Base-by-base conservation (phyloP, 768 basidiomycete genomes). In the Hygrocybe coccinea region DNA sequence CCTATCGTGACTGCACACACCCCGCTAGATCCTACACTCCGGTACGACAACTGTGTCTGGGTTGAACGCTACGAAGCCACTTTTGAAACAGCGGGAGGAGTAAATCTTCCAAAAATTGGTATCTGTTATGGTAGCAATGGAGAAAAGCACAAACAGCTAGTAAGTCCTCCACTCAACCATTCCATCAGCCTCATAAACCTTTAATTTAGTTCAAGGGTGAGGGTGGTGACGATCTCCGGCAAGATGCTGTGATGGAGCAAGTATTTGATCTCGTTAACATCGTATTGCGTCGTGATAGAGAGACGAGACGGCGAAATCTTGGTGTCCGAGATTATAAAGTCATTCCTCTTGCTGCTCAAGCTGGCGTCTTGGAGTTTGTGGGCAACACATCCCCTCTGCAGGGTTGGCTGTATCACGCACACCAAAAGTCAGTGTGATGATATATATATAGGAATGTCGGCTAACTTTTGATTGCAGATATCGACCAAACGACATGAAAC, bases 241-340 rank as follows among this genome's bases (percentile, higher is more conserved):
- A 99, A 70, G 97, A 99, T 65, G 95, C 95, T 1, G 93, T 98
- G 51, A 97, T 99, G 95, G 92, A 97, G 64, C 97, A 99, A 70
- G 92, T 97, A 2, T 99, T 99, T 64, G 83, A 83, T 17, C 77
- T 98, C 17, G 87, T 94, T 54, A 97, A 98, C 59, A 71, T 79
- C 8, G 79, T 97, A 1, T 78, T 99, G 14, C 64, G 64, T 2
- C 76, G 76, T 15, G 93, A 99, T 67, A 77, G 84, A 33, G 84
- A 89, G 62, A 93, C 94, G 0, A 77, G 79, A 50, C 78, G 80
- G 51, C 84, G 97, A 9, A 72, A 82, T 38, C 75, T 99, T 21
- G 74, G 75, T 39, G 83, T 97, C 54, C 80, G 93, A 17, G 86
- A 83, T 8, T 99, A 98, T 71, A 92, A 85, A 57, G 90, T 98